phyloP scores from a whole-genome alignment of 108 stramenopile genomes.

The Epipyxis sp. region DNA sequence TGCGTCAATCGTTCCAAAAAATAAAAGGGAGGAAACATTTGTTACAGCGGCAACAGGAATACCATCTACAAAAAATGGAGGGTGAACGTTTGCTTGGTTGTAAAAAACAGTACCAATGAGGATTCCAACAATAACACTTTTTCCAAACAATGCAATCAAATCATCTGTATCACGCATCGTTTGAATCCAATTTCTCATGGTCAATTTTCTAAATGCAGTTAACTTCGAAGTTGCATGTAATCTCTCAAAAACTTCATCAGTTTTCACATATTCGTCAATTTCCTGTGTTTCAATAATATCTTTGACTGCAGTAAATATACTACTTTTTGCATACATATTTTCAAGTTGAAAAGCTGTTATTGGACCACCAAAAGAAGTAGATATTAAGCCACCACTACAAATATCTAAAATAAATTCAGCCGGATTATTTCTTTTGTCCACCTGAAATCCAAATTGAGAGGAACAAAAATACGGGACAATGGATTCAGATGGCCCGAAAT shows the following conservation, averaged over 20 bases:
- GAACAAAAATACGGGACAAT: slow-evolving; percentile 23
- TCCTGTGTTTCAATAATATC: no score
- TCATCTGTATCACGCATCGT: slow-evolving; percentile 31
- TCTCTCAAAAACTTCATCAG: no score
- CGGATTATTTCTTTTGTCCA: slow-evolving; percentile 26
- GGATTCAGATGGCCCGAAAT: not conserved
- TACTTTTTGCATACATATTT: not conserved
- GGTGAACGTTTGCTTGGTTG: slow-evolving; percentile 19
- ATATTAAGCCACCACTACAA: slow-evolving; percentile 19
- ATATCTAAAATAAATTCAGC: slow-evolving; percentile 40
- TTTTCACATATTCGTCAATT: no score
- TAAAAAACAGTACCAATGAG: slow-evolving; percentile 38
- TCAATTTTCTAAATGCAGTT: slow-evolving; percentile 32
- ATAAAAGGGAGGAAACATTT: slow-evolving; percentile 28
- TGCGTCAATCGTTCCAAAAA: slow-evolving; percentile 15
- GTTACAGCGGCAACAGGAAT: not conserved
- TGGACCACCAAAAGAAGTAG: no score
- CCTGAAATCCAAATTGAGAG: slow-evolving; percentile 3
- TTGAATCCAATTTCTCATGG: slow-evolving; percentile 26
- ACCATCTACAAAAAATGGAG: not conserved
- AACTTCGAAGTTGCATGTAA: not conserved
- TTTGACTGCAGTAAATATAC: no score
- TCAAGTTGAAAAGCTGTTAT: no score
- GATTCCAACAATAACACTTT: slow-evolving; percentile 39
- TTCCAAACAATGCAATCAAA: slow-evolving; percentile 28